These are phyloP conservation scores for Maudiozyma bulderi DNA, from an alignment of 805 yeast species.

Conservation along the genomic window DNA sequence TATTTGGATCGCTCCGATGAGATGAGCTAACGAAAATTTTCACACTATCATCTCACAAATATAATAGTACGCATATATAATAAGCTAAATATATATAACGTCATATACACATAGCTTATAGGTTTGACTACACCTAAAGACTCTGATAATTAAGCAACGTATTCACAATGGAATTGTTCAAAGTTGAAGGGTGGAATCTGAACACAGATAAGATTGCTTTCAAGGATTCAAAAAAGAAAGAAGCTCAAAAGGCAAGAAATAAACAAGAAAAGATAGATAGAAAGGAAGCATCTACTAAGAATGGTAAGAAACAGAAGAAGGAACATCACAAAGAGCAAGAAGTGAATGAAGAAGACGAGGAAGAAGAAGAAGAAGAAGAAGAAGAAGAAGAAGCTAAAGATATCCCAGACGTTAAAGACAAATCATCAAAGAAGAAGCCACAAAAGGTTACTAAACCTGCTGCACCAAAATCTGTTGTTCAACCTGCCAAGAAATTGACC, in stretches of 20 bases:
- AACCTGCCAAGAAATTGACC: slow-evolving; percentile 40
- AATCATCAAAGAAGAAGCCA: background rate
- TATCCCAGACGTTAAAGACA: slow-evolving; percentile 1
- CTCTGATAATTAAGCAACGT: no score
- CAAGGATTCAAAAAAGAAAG: slow-evolving; percentile 31
- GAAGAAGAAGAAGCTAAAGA: background rate
- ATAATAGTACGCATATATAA: no score
- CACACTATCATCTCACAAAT: background rate
- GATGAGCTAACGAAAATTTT: slow-evolving; percentile 8
- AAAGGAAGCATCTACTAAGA: slow-evolving; percentile 9
- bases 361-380: slow-evolving; percentile 2
- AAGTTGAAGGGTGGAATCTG: slow-evolving; percentile 77
- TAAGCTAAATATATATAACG: background rate
- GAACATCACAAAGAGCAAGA: slow-evolving; percentile 9
- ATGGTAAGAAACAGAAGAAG: slow-evolving; percentile 8
- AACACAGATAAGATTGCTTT: slow-evolving; percentile 43
- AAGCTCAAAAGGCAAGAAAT: slow-evolving; percentile 16
- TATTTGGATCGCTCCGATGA: background rate
- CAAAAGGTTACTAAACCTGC: slow-evolving; percentile 5
- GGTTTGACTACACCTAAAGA: background rate
- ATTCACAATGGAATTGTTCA: slow-evolving; percentile 52
- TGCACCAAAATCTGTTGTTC: slow-evolving; percentile 1
- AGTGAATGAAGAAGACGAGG: background rate
- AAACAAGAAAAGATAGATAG: slow-evolving; percentile 16
- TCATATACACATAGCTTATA: no score